These are phyloP conservation scores for Monosporascus sp. DNA, from an alignment of 2,329 filamentous ascomycete species.

Conservation along the genomic window DNA sequence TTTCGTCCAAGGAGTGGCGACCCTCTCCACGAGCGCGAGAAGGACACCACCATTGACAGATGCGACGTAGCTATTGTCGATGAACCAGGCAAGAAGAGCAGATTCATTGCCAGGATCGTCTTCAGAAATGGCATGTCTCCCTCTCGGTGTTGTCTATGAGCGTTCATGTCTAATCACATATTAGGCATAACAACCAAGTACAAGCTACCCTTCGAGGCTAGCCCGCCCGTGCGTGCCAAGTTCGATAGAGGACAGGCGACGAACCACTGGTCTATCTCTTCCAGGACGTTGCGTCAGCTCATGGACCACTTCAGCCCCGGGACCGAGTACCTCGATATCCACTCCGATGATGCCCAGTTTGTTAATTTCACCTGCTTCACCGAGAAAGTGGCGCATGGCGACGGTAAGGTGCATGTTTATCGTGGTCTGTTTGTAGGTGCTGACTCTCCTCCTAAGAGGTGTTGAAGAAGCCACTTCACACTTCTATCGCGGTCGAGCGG, in stretches of 20 bases:
- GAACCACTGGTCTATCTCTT: slow-evolving; percentile 69
- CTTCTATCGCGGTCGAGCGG: slow-evolving; percentile 70
- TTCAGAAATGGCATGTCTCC: slow-evolving; percentile 59
- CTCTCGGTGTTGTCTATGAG: not conserved
- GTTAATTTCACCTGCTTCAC: slow-evolving; percentile 78
- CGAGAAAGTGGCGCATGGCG: slow-evolving; percentile 68
- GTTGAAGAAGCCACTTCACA: slow-evolving; percentile 74
- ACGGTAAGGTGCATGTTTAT: slow-evolving; percentile 35
- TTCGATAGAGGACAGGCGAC: slow-evolving; percentile 62
- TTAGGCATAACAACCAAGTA: slow-evolving; percentile 71
- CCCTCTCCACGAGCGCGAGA: slow-evolving; percentile 49
- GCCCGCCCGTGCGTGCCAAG: slow-evolving; percentile 68
- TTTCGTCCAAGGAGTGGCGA: slow-evolving; percentile 66
- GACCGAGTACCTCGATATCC: slow-evolving; percentile 75
- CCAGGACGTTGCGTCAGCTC: slow-evolving; percentile 65
- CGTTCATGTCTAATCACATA: slow-evolving; percentile 11
- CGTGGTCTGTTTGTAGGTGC: not conserved
- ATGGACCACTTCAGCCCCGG: slow-evolving; percentile 77
- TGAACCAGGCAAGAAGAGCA: slow-evolving; percentile 62
- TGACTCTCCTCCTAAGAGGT: slow-evolving; percentile 46
- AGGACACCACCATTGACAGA: slow-evolving; percentile 64
- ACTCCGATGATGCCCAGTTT: slow-evolving; percentile 64
- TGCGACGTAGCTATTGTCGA: slow-evolving; percentile 73
- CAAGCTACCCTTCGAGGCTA: slow-evolving; percentile 67
- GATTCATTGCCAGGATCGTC: slow-evolving; percentile 67